phyloP scores from a whole-genome alignment of 2,329 filamentous ascomycete species.

The Trichoderma citrinoviride region DNA sequence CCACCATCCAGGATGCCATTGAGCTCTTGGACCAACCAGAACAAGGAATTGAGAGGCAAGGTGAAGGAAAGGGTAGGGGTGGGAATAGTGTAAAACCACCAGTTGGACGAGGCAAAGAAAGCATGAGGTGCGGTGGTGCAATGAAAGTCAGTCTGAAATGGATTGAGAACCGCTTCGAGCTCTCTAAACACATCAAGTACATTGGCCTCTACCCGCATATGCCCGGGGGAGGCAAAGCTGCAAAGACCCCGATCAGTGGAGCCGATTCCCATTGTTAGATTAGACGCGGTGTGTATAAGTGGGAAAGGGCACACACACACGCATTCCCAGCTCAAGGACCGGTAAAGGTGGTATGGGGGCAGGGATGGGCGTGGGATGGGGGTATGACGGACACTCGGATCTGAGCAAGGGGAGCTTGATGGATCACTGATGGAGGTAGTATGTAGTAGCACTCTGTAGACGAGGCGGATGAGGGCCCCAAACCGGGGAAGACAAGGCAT shows the following conservation, averaged over 20 bases:
- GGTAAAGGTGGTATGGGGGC: background rate
- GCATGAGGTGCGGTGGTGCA: conserved; percentile 23
- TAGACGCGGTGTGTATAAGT: conserved; percentile 18
- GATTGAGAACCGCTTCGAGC: conserved; percentile 1
- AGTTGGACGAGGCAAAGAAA: conserved; percentile 17
- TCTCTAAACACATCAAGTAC: conserved; percentile 10
- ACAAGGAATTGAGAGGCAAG: conserved; percentile 17
- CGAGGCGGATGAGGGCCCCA: conserved; percentile 30
- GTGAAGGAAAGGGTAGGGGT: conserved; percentile 26
- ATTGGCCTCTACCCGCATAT: conserved; percentile 15
- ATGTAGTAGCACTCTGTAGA: conserved; percentile 24
- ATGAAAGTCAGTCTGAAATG: conserved; percentile 8
- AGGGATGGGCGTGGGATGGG: conserved; percentile 17
- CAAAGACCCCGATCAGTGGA: conserved; percentile 16
- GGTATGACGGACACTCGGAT: conserved; percentile 19
- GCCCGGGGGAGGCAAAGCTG: conserved; percentile 11
- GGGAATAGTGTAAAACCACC: conserved; percentile 24
- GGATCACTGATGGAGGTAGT: conserved; percentile 20
- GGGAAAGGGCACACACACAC: background rate
- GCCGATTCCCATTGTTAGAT: conserved; percentile 16
- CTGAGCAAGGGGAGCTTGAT: conserved; percentile 6
- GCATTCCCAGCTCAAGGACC: background rate
- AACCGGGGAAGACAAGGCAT: background rate
- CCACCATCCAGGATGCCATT: conserved; percentile 15
- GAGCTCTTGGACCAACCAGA: conserved; percentile 21